phyloP scores from a whole-genome alignment of 805 yeast species.

The Candida stauntonica region DNA sequence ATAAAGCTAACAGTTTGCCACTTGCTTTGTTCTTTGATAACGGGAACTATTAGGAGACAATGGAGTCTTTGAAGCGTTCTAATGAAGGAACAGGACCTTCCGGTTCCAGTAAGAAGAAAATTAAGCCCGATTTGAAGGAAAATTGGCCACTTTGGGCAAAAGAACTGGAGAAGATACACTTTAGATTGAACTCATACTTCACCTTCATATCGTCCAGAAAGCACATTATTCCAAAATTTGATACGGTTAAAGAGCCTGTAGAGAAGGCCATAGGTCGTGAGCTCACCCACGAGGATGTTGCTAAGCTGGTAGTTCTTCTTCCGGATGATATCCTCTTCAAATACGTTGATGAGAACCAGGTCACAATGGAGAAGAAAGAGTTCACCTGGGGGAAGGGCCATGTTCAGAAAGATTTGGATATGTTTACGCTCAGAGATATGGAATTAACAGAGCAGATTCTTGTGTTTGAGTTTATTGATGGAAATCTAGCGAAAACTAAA shows the following conservation, averaged over 20 bases:
- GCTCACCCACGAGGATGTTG: slow-evolving; percentile 51
- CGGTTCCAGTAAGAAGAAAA: not conserved
- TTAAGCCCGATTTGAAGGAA: slow-evolving; percentile 1
- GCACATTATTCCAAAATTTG: slow-evolving; percentile 55
- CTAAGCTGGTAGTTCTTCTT: slow-evolving; percentile 53
- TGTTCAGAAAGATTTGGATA: slow-evolving; percentile 51
- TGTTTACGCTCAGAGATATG: slow-evolving; percentile 42
- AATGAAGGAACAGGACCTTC: not conserved
- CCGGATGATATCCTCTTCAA: slow-evolving; percentile 70
- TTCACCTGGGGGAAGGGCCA: slow-evolving; percentile 42
- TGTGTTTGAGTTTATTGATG: slow-evolving; percentile 75
- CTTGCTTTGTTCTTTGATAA: too few relatives aligned
- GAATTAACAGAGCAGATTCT: slow-evolving; percentile 47
- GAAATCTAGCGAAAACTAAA: slow-evolving; percentile 46
- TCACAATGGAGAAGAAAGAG: slow-evolving; percentile 35
- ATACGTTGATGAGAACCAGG: slow-evolving; percentile 75
- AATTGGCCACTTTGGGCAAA: slow-evolving; percentile 30
- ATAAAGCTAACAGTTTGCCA: not conserved
- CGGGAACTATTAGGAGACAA: too few relatives aligned
- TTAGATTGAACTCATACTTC: slow-evolving; percentile 52
- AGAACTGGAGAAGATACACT: slow-evolving; percentile 45
- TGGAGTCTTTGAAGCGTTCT: not conserved
- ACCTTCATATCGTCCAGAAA: slow-evolving; percentile 60
- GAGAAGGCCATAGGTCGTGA: slow-evolving; percentile 44
- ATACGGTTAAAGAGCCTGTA: slow-evolving; percentile 47